Conservation (phyloP, 2,329 filamentous ascomycete genomes). For the Elsinoe perseae region DNA sequence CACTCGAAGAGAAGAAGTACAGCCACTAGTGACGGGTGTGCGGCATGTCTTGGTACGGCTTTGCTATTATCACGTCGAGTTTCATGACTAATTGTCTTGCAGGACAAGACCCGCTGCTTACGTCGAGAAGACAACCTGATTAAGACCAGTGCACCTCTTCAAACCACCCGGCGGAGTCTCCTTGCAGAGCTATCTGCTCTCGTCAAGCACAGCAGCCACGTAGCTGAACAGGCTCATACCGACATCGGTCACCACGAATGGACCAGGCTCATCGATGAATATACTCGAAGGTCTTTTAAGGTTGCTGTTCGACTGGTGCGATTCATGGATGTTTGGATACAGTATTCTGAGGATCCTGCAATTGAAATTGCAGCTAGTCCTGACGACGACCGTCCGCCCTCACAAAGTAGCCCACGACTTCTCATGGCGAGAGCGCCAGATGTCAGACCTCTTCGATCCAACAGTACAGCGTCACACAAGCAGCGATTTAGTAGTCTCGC, state of each 20-base stretch:
- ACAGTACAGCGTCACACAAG: not conserved
- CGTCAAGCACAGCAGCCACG: slow-evolving; percentile 77
- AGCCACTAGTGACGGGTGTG: slow-evolving; percentile 87
- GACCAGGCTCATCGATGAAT: slow-evolving; percentile 78
- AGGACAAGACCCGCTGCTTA: slow-evolving; percentile 85
- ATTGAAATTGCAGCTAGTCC: not conserved
- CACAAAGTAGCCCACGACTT: not conserved
- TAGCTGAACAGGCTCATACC: slow-evolving; percentile 65
- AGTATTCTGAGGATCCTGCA: slow-evolving; percentile 17
- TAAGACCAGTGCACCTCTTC: slow-evolving; percentile 64
- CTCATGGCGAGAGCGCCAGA: not conserved
- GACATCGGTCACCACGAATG: slow-evolving; percentile 48
- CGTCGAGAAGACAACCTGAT: slow-evolving; percentile 73
- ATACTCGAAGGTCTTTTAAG: slow-evolving; percentile 88
- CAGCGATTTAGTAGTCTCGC: not conserved
- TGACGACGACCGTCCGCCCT: slow-evolving; percentile 5
- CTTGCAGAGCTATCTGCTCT: slow-evolving; percentile 82
- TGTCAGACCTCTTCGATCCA: not conserved
- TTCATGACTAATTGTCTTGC: slow-evolving; percentile 17
- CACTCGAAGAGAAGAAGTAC: slow-evolving; percentile 86
- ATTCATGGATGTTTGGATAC: slow-evolving; percentile 80
- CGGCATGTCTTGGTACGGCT: slow-evolving; percentile 71
- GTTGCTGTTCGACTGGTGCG: slow-evolving; percentile 85
- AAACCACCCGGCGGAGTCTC: slow-evolving; percentile 75
- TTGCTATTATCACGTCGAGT: slow-evolving; percentile 19